These are phyloP conservation scores for Austroboletus eburneus DNA, from an alignment of 768 basidiomycete genomes.

Conservation along the genomic window DNA sequence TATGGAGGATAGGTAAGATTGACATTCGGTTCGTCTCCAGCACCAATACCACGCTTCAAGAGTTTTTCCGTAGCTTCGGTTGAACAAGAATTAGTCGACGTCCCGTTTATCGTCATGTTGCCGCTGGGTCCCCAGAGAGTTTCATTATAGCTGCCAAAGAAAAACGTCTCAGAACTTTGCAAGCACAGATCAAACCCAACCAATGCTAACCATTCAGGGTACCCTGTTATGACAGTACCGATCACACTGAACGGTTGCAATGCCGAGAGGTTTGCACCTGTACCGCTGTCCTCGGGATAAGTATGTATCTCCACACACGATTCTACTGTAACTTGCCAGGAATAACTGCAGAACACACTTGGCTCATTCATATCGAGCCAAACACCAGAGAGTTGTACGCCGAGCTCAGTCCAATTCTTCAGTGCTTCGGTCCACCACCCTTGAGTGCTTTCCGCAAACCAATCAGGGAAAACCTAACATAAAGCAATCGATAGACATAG, in stretches of 20 bases:
- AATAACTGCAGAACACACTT: slow-evolving; percentile 60
- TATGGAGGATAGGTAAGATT: slow-evolving; percentile 61
- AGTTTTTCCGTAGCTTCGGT: slow-evolving; percentile 17
- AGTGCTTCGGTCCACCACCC: slow-evolving; percentile 61
- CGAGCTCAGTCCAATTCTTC: slow-evolving; percentile 47
- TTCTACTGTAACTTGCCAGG: slow-evolving; percentile 36
- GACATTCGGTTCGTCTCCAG: slow-evolving; percentile 42
- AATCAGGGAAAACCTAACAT: slow-evolving; percentile 54
- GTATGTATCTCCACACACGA: neutral
- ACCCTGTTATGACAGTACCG: slow-evolving; percentile 49
- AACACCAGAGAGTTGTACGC: slow-evolving; percentile 59
- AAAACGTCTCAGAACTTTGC: neutral
- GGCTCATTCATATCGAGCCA: slow-evolving; percentile 73
- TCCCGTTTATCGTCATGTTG: slow-evolving; percentile 70
- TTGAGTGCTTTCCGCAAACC: slow-evolving; percentile 51
- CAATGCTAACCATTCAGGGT: slow-evolving; percentile 59
- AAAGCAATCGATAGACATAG: neutral
- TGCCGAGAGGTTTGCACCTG: slow-evolving; percentile 51
- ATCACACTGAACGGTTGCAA: slow-evolving; percentile 51
- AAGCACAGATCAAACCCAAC: neutral
- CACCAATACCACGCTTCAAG: slow-evolving; percentile 46
- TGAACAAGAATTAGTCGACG: slow-evolving; percentile 44
- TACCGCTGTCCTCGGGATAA: slow-evolving; percentile 34
- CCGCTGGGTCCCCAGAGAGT: slow-evolving; percentile 64
- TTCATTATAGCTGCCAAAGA: slow-evolving; percentile 49